These are phyloP conservation scores for Podospora sp. DNA, from an alignment of 495 filamentous ascomycete genomes.

Conservation along the genomic window DNA sequence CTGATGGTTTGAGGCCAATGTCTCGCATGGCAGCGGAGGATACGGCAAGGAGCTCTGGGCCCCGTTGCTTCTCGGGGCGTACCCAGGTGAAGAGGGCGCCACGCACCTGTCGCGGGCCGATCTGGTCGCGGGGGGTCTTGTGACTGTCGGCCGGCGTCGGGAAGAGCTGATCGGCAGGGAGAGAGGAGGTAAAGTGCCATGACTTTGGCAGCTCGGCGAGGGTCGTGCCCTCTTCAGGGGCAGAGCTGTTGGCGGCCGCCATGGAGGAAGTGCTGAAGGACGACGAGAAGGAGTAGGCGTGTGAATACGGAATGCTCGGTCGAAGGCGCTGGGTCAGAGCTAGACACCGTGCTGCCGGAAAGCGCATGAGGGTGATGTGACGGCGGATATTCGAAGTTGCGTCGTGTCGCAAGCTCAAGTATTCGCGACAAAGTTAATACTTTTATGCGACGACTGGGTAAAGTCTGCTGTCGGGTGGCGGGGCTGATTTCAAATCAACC, in stretches of 20 bases:
- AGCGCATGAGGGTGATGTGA: slow-evolving; percentile 30
- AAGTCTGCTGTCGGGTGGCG: not conserved
- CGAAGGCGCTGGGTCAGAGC: slow-evolving; percentile 33
- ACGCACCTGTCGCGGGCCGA: slow-evolving; percentile 83
- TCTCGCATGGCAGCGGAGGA: slow-evolving; percentile 77
- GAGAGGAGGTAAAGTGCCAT: slow-evolving; percentile 76
- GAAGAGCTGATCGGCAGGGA: slow-evolving; percentile 77
- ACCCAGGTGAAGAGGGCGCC: slow-evolving; percentile 89
- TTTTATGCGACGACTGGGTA: not conserved
- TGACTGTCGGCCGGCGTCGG: slow-evolving; percentile 80
- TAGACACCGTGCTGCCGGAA: slow-evolving; percentile 36
- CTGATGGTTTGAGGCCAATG: slow-evolving; percentile 68
- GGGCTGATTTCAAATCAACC: not conserved
- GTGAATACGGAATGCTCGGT: slow-evolving; percentile 16
- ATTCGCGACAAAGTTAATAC: not conserved
- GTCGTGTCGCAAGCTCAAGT: not conserved
- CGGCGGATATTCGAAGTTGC: not conserved
- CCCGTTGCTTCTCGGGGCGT: slow-evolving; percentile 68
- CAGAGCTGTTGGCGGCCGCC: slow-evolving; percentile 25
- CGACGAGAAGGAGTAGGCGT: slow-evolving; percentile 18
- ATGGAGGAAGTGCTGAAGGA: slow-evolving; percentile 32
- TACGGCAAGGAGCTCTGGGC: slow-evolving; percentile 77
- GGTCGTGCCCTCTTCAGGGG: slow-evolving; percentile 36
- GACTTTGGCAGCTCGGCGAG: slow-evolving; percentile 81
- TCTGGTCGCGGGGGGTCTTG: slow-evolving; percentile 70